Conservation (phyloP, 352 stramenopile genomes). For the Thalassiosira livingstoniorum region DNA sequence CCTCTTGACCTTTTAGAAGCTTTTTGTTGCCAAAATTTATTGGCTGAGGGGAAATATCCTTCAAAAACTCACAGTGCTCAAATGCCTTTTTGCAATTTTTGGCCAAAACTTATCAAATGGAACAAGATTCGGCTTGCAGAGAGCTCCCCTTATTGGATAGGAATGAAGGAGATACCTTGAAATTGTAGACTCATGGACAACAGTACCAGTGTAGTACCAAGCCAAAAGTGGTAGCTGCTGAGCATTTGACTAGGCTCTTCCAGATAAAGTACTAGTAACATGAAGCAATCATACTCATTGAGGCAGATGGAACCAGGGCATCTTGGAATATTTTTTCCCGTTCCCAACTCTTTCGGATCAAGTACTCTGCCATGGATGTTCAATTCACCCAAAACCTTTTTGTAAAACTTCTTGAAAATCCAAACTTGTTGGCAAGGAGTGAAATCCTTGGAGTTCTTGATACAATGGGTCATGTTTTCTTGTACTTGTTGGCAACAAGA, state of each 20-base stretch:
- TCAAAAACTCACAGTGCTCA: conserved; percentile 7
- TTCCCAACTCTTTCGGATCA: too few species aligned
- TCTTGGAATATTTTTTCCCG: background rate
- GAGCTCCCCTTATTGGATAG: conserved; percentile 4
- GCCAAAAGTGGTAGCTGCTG: background rate
- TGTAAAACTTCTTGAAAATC: too few species aligned
- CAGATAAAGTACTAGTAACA: conserved; percentile 15
- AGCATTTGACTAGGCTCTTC: conserved; percentile 21
- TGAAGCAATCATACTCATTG: conserved; percentile 21
- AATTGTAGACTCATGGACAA: conserved; percentile 12
- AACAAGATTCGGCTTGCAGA: conserved; percentile 32
- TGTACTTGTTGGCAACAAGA: too few species aligned
- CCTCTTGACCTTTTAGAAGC: conserved; percentile 12
- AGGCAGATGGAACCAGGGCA: conserved; percentile 13
- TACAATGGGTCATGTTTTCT: too few species aligned
- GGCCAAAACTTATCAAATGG: conserved; percentile 32
- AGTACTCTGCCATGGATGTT: too few species aligned
- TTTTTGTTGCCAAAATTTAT: conserved; percentile 22
- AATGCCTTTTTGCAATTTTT: conserved; percentile 16
- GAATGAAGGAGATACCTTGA: conserved; percentile 14
- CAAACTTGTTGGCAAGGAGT: too few species aligned
- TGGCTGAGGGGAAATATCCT: background rate
- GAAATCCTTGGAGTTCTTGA: too few species aligned
- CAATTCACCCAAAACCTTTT: too few species aligned
- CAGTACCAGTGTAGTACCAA: conserved; percentile 17